Base-by-base conservation (phyloP, 2,329 filamentous ascomycete genomes). In the Beauveria asiatica region DNA sequence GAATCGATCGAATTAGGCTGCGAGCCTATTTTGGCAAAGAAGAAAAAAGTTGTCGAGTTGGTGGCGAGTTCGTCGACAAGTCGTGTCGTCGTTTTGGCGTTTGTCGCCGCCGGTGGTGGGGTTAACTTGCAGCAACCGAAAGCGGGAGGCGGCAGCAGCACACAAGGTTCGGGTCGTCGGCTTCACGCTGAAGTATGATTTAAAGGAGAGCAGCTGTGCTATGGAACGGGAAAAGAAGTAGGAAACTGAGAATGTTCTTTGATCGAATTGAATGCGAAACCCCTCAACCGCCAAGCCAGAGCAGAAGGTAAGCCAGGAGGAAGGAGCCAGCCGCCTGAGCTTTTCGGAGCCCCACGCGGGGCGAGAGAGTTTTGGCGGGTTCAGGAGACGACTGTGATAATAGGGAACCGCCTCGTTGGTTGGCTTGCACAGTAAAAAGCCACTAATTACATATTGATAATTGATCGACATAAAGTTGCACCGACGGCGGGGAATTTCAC, bases 221-320 rank as follows among this genome's bases (percentile, higher is more conserved):
- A 5, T 33, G 13, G 2, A 11, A 11, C 1, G 25, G 11, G 5
- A 16, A 19, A 2, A 41, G 27, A 16, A 33, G 13, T 19, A n/a
- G 13, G 9, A 3, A 41, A 10, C 16, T 3, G 17, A 21, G 30
- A 10, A 21, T 23, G 30, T 23, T 50, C 37, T 45, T 37, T 37
- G 48, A 25, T 25, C 5, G 48, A 59, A 58, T 45, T 58, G 48
- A 52, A 51, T 45, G 48, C 56, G 56, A 39, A 59, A 42, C 56
- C 56, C 55, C 48, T 59, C 48, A 25, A 59, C 13, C 37, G 56
- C 39, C 37, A 45, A 27, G 23, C 30, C 17, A 23, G 44, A 55
- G 11, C 57, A 62, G 59, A 64, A 53, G 59, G 39, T 60, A 59
- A 63, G 61, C 61, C 59, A 60, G 39, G 19, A 60, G 39, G 19